These are phyloP conservation scores for Moelleriella libera DNA, from an alignment of 2,329 filamentous ascomycete species.

Conservation along the genomic window DNA sequence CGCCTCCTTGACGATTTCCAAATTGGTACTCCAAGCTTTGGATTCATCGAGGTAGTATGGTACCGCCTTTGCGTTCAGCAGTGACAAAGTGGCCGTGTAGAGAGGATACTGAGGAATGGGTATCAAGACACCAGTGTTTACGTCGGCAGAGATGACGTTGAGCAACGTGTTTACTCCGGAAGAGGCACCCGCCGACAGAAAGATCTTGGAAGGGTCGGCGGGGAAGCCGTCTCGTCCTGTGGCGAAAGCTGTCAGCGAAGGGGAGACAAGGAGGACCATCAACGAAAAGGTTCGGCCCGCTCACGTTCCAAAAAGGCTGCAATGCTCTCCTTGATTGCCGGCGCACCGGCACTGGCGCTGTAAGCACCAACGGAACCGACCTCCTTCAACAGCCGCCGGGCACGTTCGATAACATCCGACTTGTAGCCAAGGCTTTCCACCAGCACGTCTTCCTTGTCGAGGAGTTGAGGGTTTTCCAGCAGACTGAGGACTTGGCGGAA, in stretches of 20 bases:
- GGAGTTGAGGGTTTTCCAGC: conserved; percentile 74
- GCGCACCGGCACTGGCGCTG: conserved; percentile 82
- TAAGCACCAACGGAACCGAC: conserved; percentile 92
- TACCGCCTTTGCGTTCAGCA: conserved; percentile 76
- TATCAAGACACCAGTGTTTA: conserved; percentile 71
- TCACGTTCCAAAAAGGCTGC: conserved; percentile 82
- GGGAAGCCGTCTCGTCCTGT: conserved; percentile 76
- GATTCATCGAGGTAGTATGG: conserved; percentile 89
- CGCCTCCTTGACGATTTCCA: conserved; percentile 60
- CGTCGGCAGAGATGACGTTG: conserved; percentile 69
- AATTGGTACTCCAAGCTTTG: conserved; percentile 75
- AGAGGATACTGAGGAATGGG: conserved; percentile 97
- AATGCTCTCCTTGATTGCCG: conserved; percentile 75
- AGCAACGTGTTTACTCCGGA: conserved; percentile 90
- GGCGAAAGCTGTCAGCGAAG: background rate
- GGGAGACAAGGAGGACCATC: background rate
- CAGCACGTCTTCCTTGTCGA: conserved; percentile 74
- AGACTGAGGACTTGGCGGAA: conserved; percentile 93
- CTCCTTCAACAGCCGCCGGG: conserved; percentile 64
- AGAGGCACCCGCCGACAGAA: conserved; percentile 82
- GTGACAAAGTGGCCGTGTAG: conserved; percentile 81
- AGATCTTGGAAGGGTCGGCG: conserved; percentile 68
- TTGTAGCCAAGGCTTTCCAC: conserved; percentile 70
- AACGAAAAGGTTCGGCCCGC: conserved; percentile 13
- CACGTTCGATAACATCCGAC: conserved; percentile 74